These are phyloP conservation scores for Selenicereus undatus DNA, from an alignment of 148 eudicot species.

Conservation along the genomic window DNA sequence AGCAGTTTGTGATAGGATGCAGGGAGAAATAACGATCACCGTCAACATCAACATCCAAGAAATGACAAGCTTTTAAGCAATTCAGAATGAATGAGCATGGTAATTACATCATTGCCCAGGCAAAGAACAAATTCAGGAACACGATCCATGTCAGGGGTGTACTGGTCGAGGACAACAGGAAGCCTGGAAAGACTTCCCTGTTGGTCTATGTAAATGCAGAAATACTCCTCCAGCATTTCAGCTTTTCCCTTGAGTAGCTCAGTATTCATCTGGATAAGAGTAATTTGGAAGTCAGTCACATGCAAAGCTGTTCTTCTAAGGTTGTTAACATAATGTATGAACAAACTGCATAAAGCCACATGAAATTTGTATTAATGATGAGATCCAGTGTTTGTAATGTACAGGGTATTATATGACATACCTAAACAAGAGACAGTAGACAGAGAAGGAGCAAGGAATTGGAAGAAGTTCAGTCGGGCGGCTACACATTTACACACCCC, in stretches of 20 bases:
- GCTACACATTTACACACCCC: too few species aligned
- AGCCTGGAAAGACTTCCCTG: conserved; percentile 78
- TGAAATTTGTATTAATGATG: conserved; percentile 5
- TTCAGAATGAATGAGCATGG: conserved; percentile 1
- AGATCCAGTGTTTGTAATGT: neutral
- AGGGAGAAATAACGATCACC: neutral
- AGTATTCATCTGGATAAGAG: conserved; percentile 10
- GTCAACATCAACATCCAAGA: neutral
- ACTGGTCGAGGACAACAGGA: conserved; percentile 91
- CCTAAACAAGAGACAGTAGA: too few species aligned
- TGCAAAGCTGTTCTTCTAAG: neutral
- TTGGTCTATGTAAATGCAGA: conserved; percentile 65
- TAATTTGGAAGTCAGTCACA: neutral
- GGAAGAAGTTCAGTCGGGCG: too few species aligned
- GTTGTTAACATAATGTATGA: neutral
- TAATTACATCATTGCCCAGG: conserved; percentile 90
- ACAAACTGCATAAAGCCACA: neutral
- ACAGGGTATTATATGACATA: neutral
- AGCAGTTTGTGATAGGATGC: neutral
- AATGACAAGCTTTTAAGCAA: neutral
- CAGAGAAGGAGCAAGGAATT: too few species aligned
- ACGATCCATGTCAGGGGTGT: conserved; percentile 97
- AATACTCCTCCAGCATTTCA: conserved; percentile 88
- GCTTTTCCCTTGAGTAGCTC: conserved; percentile 65
- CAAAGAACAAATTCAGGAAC: conserved; percentile 84